Base-by-base conservation (phyloP, 495 filamentous ascomycete genomes). In the Jackrogersella minutella region DNA sequence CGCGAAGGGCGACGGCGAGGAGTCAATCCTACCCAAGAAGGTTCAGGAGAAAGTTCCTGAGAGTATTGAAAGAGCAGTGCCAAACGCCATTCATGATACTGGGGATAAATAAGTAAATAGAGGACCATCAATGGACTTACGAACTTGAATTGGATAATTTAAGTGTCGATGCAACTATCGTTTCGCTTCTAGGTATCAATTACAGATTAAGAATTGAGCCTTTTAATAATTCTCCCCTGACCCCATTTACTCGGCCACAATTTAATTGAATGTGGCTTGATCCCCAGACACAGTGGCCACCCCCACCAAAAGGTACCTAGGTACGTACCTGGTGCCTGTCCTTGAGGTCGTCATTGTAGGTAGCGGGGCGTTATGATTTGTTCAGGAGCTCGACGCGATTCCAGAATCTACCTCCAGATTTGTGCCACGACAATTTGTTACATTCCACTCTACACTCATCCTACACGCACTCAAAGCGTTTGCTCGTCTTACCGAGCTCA, bases 371-470 rank as follows among this genome's bases (percentile, higher is more conserved):
- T 14, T 44, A 44, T 44, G 19, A 46, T 46, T 44, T 44, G 17
- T 19, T 26, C 50, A 51, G 54, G 22, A 73, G 53, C 66, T 66
- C 62, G 52, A 69, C 47, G 43, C 22, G 61, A 67, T 67, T 70
- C 61, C 28, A 58, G 62, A 58, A 58, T 49, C 58, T 58, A 73
- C 66, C 49, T 66, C 19, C 46, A 41, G 41, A 58, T 39, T 56
- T 46, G 36, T 68, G 53, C 56, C 47, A 65, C 49, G 40, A 52
- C 63, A 34, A 68, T 70, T 34, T 64, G 66, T 61, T 68, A 76
- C 44, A 75, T 73, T 44, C 77, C 73, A 16, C 74, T 41, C 69
- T 39, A 10, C 11, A 22, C n/a, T n/a, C n/a, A n/a, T n/a, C n/a
- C n/a, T n/a, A n/a, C n/a, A 16, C 16, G 2, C 2, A 21, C 8